Percentiles rank a stretch among this genome's conserved stretches.
phyloP scores from a whole-genome alignment of 208 protist species.

The Leishmania guyanensis region DNA sequence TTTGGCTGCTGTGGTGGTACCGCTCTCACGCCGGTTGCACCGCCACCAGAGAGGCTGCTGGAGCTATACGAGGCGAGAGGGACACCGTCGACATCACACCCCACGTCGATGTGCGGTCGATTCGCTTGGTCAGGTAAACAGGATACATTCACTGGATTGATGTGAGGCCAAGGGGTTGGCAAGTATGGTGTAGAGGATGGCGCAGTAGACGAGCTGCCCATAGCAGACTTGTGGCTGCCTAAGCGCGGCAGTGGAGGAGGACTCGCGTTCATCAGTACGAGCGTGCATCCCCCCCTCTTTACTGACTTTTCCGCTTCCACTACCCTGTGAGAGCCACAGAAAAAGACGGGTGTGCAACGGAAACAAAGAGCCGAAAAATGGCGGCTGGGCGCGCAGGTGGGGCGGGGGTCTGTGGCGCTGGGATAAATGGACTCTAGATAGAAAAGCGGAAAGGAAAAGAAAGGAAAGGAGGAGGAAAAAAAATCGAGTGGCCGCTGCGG shows the following conservation, averaged over 20 bases:
- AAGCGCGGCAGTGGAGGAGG: constrained; percentile 20
- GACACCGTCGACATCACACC: constrained; percentile 24
- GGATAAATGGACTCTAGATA: neutral
- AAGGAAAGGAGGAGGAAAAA: neutral
- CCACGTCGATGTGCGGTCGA: constrained; percentile 27
- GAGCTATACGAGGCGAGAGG: constrained; percentile 7
- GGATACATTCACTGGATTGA: constrained; percentile 8
- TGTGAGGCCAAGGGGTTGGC: constrained; percentile 1
- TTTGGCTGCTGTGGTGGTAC: constrained; percentile 5
- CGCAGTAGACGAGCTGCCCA: neutral
- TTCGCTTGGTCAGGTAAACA: constrained; percentile 7
- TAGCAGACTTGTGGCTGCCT: constrained; percentile 14
- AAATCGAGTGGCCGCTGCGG: neutral
- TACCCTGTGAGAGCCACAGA: neutral
- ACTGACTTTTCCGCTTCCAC: neutral
- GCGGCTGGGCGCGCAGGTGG: neutral
- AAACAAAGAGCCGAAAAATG: neutral
- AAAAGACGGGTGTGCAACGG: neutral
- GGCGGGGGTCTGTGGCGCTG: neutral
- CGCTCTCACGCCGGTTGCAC: constrained; percentile 5
- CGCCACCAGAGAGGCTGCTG: neutral
- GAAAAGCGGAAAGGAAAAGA: neutral
- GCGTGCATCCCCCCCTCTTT: too few relatives aligned
- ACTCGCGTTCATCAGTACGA: constrained; percentile 18
- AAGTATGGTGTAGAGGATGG: neutral